These are phyloP conservation scores for Linderniella brevidens DNA, from an alignment of 257 asterid species.

Conservation along the genomic window DNA sequence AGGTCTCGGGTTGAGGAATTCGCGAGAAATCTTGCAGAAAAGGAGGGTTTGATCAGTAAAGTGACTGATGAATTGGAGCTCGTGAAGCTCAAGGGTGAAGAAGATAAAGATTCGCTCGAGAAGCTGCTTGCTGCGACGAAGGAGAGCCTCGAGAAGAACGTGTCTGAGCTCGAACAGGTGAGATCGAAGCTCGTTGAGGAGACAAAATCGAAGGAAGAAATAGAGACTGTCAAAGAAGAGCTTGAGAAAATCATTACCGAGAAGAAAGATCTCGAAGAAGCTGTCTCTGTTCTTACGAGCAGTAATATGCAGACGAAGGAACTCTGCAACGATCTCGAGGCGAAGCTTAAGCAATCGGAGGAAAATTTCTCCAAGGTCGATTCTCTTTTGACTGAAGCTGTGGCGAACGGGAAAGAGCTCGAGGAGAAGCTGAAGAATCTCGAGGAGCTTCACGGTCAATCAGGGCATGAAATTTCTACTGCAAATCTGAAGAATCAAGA, in stretches of 20 bases:
- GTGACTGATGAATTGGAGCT: constrained; percentile 38
- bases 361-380: constrained; percentile 59
- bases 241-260: constrained; percentile 32
- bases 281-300: constrained; percentile 36
- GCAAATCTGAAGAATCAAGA: constrained; percentile 38
- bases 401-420: constrained; percentile 49
- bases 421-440: constrained; percentile 53
- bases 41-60: constrained; percentile 38
- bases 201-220: constrained; percentile 23
- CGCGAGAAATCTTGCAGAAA: constrained; percentile 52
- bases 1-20: constrained; percentile 44
- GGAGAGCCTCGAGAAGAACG: constrained; percentile 28
- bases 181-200: constrained; percentile 42
- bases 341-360: constrained; percentile 58
- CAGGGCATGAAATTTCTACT: constrained; percentile 30
- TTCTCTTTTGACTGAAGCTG: constrained; percentile 63
- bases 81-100: constrained; percentile 34
- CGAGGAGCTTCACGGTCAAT: constrained; percentile 55
- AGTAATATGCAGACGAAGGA: constrained; percentile 47
- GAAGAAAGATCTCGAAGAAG: constrained; percentile 43
- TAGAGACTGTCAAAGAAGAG: constrained; percentile 26
- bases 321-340: constrained; percentile 57
- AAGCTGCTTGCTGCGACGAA: constrained; percentile 22
- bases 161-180: constrained; percentile 35
- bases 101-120: constrained; percentile 38